phyloP scores from a whole-genome alignment of 2,329 filamentous ascomycete genomes.

The Orbilia blumenaviensis region DNA sequence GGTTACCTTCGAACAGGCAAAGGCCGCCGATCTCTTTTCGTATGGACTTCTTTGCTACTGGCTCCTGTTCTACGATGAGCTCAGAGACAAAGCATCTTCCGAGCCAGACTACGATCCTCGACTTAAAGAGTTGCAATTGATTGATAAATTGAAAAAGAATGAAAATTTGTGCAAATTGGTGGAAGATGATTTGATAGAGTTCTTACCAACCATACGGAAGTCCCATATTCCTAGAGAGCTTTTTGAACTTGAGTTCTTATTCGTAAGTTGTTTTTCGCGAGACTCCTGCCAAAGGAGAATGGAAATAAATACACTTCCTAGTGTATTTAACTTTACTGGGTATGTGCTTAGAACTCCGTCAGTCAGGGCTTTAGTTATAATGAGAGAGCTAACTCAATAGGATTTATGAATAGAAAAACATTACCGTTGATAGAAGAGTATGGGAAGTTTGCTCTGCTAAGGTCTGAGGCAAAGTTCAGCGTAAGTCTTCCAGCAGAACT shows the following conservation, averaged over 20 bases:
- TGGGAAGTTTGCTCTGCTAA: not conserved
- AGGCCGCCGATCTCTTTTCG: slow-evolving; percentile 1
- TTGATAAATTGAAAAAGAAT: not conserved
- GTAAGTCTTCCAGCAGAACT: not conserved
- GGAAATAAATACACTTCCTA: not conserved
- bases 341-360: not conserved
- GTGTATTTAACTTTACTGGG: not conserved
- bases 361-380: not conserved
- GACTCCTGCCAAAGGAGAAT: not conserved
- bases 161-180: not conserved
- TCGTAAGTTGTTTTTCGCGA: not conserved
- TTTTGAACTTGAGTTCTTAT: not conserved
- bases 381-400: not conserved
- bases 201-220: not conserved
- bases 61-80: not conserved
- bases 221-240: not conserved
- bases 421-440: slow-evolving; percentile 12
- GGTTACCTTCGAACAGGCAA: not conserved
- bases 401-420: not conserved
- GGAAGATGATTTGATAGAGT: not conserved
- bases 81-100: not conserved
- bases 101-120: not conserved
- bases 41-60: slow-evolving; percentile 4
- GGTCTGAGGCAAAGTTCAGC: not conserved
- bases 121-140: not conserved